Base-by-base conservation (phyloP, 2,329 filamentous ascomycete species). In the Alternaria tenuissima region DNA sequence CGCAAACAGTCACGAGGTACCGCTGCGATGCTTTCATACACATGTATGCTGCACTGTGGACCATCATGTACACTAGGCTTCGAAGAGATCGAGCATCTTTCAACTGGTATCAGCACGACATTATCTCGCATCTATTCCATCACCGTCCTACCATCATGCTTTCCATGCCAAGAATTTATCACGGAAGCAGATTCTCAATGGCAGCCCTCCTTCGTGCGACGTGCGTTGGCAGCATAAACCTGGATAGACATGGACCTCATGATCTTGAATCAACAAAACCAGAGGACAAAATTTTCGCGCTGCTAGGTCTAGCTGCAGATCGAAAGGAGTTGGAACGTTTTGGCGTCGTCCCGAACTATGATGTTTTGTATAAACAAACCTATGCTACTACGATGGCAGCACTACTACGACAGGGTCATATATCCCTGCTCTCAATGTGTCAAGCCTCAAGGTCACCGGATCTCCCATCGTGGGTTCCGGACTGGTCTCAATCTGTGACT, bases 241-340 rank as follows among this genome's bases (percentile, higher is more conserved):
- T 4, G 7, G 11, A 28, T 11, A 9, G n/a, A 2, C 22, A 47
- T 24, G 22, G 42, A 16, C 20, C 52, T 28, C 57, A 65, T 18
- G 32, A 62, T 32, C 48, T 68, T 14, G 52, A 63, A 18, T 52
- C 66, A 26, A 67, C 66, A 9, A 42, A 65, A 22, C 55, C 60
- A 18, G 48, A 46, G 32, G 64, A 68, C n/a, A 68, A 65, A 30
- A 52, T 67, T 12, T 68, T 65, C 24, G 64, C 62, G 12, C 41
- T 68, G 36, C 18, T 68, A 42, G 62, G 62, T 16, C 52, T 68
- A 14, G 55, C 66, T 46, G 48, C 22, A 41, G 64, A 68, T 64
- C 54, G 46, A 47, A 14, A 66, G 5, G 59, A 68, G 36, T 36
- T 66, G 18, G 18, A 57, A 38, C 0, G 3, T n/a, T 18, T 52